Evolutionary conservation across 1,139 yeast species (phyloP).

Genomic region (Hansenula lynferdii): DNA sequence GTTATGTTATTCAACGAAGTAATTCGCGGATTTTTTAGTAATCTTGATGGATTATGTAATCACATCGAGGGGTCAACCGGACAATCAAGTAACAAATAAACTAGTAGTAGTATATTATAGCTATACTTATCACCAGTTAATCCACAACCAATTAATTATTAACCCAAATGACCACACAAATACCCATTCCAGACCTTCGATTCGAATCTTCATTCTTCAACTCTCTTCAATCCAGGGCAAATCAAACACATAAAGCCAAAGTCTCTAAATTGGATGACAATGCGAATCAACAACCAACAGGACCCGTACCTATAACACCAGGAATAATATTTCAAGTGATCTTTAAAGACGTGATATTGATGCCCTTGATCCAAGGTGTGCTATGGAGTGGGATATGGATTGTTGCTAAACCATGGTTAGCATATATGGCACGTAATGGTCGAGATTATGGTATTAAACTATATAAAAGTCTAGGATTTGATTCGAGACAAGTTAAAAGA

Average conservation of each 20-base stretch:
- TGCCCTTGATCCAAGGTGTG: conserved; percentile 64
- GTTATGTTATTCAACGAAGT: too few relatives aligned
- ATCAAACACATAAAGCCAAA: conserved; percentile 13
- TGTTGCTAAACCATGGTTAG: conserved; percentile 37
- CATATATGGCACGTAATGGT: conserved; percentile 23
- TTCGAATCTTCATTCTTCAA: conserved; percentile 56
- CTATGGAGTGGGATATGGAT: conserved; percentile 38
- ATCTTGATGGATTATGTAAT: too few relatives aligned
- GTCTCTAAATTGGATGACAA: conserved; percentile 6
- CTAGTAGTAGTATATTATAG: too few relatives aligned
- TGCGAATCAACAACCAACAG: conserved; percentile 10
- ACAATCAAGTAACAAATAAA: too few relatives aligned
- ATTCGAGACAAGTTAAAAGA: background rate
- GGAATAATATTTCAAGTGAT: conserved; percentile 49
- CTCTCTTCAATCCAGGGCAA: conserved; percentile 31
- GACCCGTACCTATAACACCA: conserved; percentile 32
- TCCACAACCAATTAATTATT: background rate
- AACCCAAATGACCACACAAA: conserved; percentile 4
- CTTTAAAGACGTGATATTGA: conserved; percentile 56
- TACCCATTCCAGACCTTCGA: conserved; percentile 58
- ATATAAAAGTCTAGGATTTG: conserved; percentile 3
- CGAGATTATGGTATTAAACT: conserved; percentile 14
- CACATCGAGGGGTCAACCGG: too few relatives aligned
- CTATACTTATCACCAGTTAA: too few relatives aligned
- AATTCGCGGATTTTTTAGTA: too few relatives aligned